A percentile compares a stretch with the other conserved stretches of the same genome.
Evolutionary conservation across 2,329 filamentous ascomycete genomes (phyloP).

Genomic region (Pseudocercospora macadamiae): DNA sequence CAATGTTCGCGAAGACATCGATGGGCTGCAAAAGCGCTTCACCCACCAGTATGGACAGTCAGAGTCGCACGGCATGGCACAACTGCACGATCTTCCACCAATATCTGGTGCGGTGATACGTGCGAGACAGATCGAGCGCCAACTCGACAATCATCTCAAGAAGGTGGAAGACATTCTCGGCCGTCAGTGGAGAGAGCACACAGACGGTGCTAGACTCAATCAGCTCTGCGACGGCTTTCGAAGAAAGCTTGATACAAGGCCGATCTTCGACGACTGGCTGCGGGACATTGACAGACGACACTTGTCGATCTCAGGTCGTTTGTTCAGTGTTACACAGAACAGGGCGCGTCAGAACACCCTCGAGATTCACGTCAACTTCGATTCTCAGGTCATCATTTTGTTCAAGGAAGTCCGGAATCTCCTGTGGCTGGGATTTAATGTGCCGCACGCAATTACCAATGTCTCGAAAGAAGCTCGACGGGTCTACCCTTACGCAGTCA

Average conservation of each 20-base stretch:
- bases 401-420: conserved; percentile 99
- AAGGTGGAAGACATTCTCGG: conserved; percentile 98
- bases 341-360: conserved; percentile 87
- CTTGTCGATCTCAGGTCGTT: conserved; percentile 85
- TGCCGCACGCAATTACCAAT: conserved; percentile 91
- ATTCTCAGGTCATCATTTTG: conserved; percentile 92
- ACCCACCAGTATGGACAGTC: conserved; percentile 99
- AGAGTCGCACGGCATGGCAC: conserved; percentile 96
- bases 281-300: conserved; percentile 86
- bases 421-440: conserved; percentile 90
- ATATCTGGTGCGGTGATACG: conserved; percentile 97
- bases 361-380: conserved; percentile 93
- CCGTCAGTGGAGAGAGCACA: conserved; percentile 89
- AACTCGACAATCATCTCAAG: conserved; percentile 95
- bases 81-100: conserved; percentile 90
- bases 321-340: conserved; percentile 88
- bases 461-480: conserved; percentile 98
- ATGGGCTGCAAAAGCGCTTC: conserved; percentile 90
- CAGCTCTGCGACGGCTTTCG: conserved; percentile 91
- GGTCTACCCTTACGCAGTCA: conserved; percentile 97
- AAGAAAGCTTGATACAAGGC: conserved; percentile 90
- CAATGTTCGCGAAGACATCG: conserved; percentile 95
- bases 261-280: conserved; percentile 95
- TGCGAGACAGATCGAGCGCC: conserved; percentile 94
- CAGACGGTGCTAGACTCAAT: conserved; percentile 91